Evolutionary conservation across 2,329 filamentous ascomycete genomes (phyloP), one percentile per base, ranked within the genome.

Genomic region (Nigrospora oryzae): DNA sequence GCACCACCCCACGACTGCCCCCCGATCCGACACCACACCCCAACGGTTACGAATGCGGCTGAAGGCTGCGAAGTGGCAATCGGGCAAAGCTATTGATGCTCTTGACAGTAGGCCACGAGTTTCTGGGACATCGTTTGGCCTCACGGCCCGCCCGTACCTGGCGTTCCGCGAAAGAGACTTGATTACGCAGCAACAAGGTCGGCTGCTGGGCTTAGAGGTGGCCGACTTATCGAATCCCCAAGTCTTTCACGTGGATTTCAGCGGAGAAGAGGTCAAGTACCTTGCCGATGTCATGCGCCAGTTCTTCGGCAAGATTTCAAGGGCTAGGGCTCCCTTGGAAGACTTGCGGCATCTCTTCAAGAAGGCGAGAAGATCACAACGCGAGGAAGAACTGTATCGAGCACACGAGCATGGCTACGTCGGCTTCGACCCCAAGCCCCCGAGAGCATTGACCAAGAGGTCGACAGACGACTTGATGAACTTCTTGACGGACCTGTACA

Each of bases 401-500:
- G 42, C 46, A n/a, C 51, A 58, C 44, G 41, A 43, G 10, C 38
- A 44, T 5, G 38, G 48, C 8, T 61, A 61, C 38, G 17, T 38
- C 4, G 42, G 47, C 8, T 50, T 51, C 32, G 38, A 48, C 14
- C 30, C 35, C 1, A 54, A 53, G 2, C 58, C 59, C 4, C 32
- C 38, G 3, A 48, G 44, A 8, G 33, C 59, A 13, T 49, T 58
- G 2, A 50, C 49, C 14, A 51, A 37, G 4, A 54, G 69, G 34
- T 55, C 55, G 2, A 38, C 46, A 6, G 44, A 51, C 0, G 69
- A 69, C 45, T 45, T 73, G 2, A 44, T 44, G 2, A 63, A 59
- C 37, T 67, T 71, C 28, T 46, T 73, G 0, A 38, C 45, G 5
- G 70, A 73, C 37, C 44, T 68, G 3, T 48, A 52, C 4, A 36